These are phyloP conservation scores for Novymonas esmeraldas DNA, from an alignment of 208 protist species.

Conservation along the genomic window DNA sequence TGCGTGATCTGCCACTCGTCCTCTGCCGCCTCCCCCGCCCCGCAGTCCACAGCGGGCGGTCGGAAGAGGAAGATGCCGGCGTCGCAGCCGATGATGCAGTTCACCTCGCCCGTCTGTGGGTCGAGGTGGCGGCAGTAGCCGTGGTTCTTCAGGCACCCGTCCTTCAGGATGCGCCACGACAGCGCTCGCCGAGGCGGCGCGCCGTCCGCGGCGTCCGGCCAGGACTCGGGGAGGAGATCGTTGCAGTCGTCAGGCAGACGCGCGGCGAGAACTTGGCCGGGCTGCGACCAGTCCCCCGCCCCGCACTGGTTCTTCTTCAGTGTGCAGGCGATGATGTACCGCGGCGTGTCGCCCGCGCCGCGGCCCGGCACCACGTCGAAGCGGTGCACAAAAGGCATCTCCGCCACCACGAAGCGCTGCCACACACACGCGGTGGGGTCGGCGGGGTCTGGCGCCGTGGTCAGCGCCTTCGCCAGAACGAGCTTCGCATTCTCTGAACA, in stretches of 20 bases:
- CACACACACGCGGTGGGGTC: too few relatives aligned
- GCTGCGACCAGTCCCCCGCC: conserved; percentile 6
- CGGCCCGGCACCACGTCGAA: too few relatives aligned
- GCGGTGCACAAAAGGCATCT: too few relatives aligned
- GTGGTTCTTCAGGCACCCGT: conserved; percentile 4
- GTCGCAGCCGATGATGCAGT: conserved; percentile 8
- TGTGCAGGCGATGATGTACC: neutral
- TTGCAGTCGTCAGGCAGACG: too few relatives aligned
- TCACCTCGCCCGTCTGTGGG: conserved; percentile 4
- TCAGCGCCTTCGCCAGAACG: too few relatives aligned
- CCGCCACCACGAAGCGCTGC: too few relatives aligned
- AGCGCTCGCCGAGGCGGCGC: neutral
- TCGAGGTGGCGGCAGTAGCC: neutral
- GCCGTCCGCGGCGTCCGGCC: neutral
- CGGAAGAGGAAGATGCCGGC: conserved; percentile 6
- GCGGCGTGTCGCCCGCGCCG: too few relatives aligned
- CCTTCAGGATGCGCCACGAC: neutral
- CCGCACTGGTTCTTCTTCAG: neutral
- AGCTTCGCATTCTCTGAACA: too few relatives aligned
- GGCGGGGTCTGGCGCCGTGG: too few relatives aligned
- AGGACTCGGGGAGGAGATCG: neutral
- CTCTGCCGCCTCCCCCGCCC: too few relatives aligned
- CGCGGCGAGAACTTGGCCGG: conserved; percentile 1
- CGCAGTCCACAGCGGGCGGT: neutral
- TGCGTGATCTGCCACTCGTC: neutral